Conservation (phyloP, 345 rosid genomes). For the Linum usitatissimum region DNA sequence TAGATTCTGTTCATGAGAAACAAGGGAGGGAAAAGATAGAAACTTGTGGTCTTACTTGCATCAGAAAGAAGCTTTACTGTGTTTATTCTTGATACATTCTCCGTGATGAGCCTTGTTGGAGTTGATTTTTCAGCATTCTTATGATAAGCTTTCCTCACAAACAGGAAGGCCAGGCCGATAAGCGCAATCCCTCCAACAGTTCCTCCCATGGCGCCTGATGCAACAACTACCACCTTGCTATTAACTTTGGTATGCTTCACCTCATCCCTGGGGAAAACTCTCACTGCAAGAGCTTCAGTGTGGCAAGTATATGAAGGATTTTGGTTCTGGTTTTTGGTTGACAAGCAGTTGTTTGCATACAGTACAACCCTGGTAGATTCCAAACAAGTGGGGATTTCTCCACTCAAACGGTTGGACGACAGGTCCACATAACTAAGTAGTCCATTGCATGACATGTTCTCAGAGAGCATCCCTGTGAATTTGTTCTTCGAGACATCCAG, state of each 20-base stretch:
- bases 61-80: conserved; percentile 47
- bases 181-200: conserved; percentile 26
- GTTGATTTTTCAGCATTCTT: conserved; percentile 9
- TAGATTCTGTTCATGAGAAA: not conserved
- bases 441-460: conserved; percentile 42
- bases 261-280: conserved; percentile 27
- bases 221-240: conserved; percentile 21
- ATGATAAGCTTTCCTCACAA: conserved; percentile 15
- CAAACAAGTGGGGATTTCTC: conserved; percentile 51
- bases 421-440: conserved; percentile 35
- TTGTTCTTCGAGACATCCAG: conserved; percentile 40
- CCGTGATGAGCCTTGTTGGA: conserved; percentile 21
- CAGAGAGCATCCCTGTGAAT: conserved; percentile 34
- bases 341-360: conserved; percentile 40
- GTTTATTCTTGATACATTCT: conserved; percentile 24
- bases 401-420: conserved; percentile 43
- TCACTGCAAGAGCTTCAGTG: conserved; percentile 51
- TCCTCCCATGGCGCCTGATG: conserved; percentile 39
- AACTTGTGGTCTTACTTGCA: conserved; percentile 38
- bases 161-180: conserved; percentile 21
- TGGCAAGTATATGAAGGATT: conserved; percentile 37
- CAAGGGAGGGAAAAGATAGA: not conserved
- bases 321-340: conserved; percentile 30
- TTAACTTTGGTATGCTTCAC: conserved; percentile 13
- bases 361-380: conserved; percentile 13